A percentile compares a stretch with the other conserved stretches of the same genome.
These are phyloP conservation scores for Starmerella khaoyaiensis DNA, from an alignment of 805 yeast genomes.

Conservation along the genomic window DNA sequence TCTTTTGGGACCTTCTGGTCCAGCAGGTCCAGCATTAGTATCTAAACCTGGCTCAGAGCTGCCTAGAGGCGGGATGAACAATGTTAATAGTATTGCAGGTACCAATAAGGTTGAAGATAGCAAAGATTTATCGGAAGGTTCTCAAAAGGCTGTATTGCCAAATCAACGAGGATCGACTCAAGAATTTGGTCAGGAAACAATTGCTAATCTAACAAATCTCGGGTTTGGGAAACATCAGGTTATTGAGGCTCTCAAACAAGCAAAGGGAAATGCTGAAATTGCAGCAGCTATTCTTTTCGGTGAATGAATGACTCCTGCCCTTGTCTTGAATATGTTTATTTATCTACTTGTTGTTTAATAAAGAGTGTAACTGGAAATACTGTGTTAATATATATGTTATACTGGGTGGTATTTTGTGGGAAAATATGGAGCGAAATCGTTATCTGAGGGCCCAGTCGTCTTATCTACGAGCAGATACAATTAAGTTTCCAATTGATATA, in stretches of 20 bases:
- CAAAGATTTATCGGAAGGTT: too few relatives aligned
- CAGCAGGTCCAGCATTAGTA: constrained; percentile 12
- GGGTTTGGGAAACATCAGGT: constrained; percentile 64
- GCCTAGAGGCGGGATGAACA: constrained; percentile 9
- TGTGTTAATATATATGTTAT: too few relatives aligned
- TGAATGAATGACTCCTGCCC: too few relatives aligned
- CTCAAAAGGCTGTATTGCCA: neutral
- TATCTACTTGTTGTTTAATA: too few relatives aligned
- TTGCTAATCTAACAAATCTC: constrained; percentile 42
- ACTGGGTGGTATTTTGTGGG: too few relatives aligned
- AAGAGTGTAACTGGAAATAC: too few relatives aligned
- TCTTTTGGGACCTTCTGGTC: constrained; percentile 14
- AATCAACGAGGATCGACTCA: neutral
- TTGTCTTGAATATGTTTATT: too few relatives aligned
- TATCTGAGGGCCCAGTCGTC: too few relatives aligned
- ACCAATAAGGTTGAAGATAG: neutral
- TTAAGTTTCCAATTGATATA: too few relatives aligned
- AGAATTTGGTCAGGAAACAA: constrained; percentile 12
- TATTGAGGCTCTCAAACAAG: constrained; percentile 45
- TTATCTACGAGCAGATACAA: too few relatives aligned
- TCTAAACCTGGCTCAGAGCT: constrained; percentile 7
- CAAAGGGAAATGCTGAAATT: constrained; percentile 67
- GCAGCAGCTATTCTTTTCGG: constrained; percentile 71
- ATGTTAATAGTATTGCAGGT: neutral
- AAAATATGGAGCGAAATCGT: too few relatives aligned